phyloP scores from a whole-genome alignment of 495 filamentous ascomycete genomes.

The Aspergillus ellipticus region DNA sequence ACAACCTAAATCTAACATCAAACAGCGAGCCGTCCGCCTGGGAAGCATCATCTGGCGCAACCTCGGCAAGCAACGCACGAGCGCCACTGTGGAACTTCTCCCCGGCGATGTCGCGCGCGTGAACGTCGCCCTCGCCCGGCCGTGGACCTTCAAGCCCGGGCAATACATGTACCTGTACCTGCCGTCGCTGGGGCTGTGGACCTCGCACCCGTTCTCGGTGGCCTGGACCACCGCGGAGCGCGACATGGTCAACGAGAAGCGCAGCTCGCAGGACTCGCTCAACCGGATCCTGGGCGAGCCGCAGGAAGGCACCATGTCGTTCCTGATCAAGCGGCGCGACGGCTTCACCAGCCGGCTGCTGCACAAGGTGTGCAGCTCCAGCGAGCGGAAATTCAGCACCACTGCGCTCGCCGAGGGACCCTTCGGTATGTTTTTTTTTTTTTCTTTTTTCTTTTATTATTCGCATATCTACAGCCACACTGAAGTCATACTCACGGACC shows the following conservation, averaged over 20 bases:
- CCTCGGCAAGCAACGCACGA: slow-evolving; percentile 35
- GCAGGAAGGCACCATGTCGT: slow-evolving; percentile 41
- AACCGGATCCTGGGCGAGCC: slow-evolving; percentile 29
- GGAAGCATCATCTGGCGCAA: slow-evolving; percentile 59
- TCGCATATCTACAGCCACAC: no score
- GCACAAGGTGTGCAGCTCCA: slow-evolving; percentile 37
- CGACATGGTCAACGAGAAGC: slow-evolving; percentile 22
- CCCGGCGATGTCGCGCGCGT: slow-evolving; percentile 48
- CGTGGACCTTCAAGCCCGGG: slow-evolving; percentile 49
- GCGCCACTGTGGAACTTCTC: slow-evolving; percentile 49
- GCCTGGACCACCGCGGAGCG: slow-evolving; percentile 42
- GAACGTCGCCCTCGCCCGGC: slow-evolving; percentile 44
- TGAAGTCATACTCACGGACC: no score
- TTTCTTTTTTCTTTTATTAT: not conserved
- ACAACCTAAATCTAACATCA: slow-evolving; percentile 14
- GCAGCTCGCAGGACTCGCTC: slow-evolving; percentile 32
- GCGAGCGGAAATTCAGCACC: slow-evolving; percentile 38
- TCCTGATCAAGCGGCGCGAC: slow-evolving; percentile 51
- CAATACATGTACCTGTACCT: slow-evolving; percentile 57
- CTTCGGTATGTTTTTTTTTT: slow-evolving; percentile 39
- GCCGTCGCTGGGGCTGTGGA: slow-evolving; percentile 46
- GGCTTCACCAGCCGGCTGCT: slow-evolving; percentile 53
- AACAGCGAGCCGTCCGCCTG: slow-evolving; percentile 54
- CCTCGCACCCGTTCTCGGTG: slow-evolving; percentile 56
- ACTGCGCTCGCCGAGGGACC: slow-evolving; percentile 53